Percentiles rank a stretch among this genome's conserved stretches.
phyloP scores from a whole-genome alignment of 805 yeast genomes.

The Lachancea kluyveri region DNA sequence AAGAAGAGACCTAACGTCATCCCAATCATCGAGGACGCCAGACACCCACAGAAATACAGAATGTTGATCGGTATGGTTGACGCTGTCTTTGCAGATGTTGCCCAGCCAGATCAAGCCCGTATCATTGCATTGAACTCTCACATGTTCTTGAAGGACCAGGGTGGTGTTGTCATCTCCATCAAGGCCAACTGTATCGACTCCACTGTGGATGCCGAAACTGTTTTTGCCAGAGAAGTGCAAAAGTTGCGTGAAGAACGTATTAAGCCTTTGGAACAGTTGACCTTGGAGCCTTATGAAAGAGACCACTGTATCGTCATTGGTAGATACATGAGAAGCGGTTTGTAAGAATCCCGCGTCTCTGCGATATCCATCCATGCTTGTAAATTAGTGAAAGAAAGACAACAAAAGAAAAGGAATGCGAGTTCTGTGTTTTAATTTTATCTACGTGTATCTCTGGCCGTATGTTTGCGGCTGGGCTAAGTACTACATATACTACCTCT shows the following conservation, averaged over 20 bases:
- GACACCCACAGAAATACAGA: constrained; percentile 99
- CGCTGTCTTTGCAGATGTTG: constrained; percentile 98
- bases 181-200: constrained; percentile 99
- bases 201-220: constrained; percentile 98
- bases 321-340: constrained; percentile 87
- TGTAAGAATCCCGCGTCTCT: constrained; percentile 21
- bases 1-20: constrained; percentile 99
- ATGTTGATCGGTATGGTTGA: constrained; percentile 99
- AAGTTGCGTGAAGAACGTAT: constrained; percentile 98
- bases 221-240: constrained; percentile 98
- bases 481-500: too few relatives aligned
- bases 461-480: too few relatives aligned
- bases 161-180: constrained; percentile 97
- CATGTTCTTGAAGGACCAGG: constrained; percentile 95
- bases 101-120: constrained; percentile 99
- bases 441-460: too few relatives aligned
- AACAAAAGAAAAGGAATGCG: too few relatives aligned
- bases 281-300: constrained; percentile 99
- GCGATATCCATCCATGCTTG: constrained; percentile 8
- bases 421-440: too few relatives aligned
- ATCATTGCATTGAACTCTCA: constrained; percentile 97
- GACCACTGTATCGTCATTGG: constrained; percentile 99
- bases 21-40: constrained; percentile 98
- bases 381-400: constrained; percentile 9
- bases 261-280: constrained; percentile 97